These are phyloP conservation scores for Metschnikowia cerradonensis DNA, from an alignment of 805 yeast genomes.

Conservation along the genomic window DNA sequence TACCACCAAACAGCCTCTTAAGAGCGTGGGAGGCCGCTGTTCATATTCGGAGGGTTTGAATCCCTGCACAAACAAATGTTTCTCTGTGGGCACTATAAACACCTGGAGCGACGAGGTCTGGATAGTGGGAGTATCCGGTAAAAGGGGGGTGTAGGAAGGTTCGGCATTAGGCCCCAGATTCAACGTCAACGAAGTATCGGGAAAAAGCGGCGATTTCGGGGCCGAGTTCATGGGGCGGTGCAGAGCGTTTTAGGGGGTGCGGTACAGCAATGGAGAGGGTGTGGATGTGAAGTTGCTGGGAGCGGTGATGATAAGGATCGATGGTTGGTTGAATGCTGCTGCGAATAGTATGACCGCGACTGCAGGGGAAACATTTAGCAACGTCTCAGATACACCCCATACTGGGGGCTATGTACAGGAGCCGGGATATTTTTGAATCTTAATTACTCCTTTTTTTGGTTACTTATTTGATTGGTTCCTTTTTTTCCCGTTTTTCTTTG, in stretches of 20 bases:
- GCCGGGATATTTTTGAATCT: too few relatives aligned
- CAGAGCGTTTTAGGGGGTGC: too few relatives aligned
- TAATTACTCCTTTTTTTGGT: too few relatives aligned
- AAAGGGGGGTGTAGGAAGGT: conserved; percentile 31
- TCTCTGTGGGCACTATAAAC: conserved; percentile 77
- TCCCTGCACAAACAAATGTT: conserved; percentile 76
- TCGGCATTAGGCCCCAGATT: conserved; percentile 9
- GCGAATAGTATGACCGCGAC: too few relatives aligned
- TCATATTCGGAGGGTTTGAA: conserved; percentile 61
- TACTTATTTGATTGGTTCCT: too few relatives aligned
- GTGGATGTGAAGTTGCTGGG: not conserved
- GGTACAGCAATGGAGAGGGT: too few relatives aligned
- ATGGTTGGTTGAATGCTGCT: too few relatives aligned
- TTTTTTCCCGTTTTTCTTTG: too few relatives aligned
- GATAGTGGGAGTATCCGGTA: conserved; percentile 54
- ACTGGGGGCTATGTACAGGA: too few relatives aligned
- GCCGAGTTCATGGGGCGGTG: not conserved
- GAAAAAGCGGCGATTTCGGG: conserved; percentile 23
- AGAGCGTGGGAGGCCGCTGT: conserved; percentile 68
- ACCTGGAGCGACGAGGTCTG: conserved; percentile 64
- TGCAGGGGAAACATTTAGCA: too few relatives aligned
- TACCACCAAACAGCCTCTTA: conserved; percentile 74
- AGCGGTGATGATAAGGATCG: not conserved
- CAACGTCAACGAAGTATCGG: conserved; percentile 19
- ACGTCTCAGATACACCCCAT: too few relatives aligned